A percentile compares a stretch with the other conserved stretches of the same genome.
phyloP scores from a whole-genome alignment of 169 alveolate genomes.

The Cryptosporidium parvum region DNA sequence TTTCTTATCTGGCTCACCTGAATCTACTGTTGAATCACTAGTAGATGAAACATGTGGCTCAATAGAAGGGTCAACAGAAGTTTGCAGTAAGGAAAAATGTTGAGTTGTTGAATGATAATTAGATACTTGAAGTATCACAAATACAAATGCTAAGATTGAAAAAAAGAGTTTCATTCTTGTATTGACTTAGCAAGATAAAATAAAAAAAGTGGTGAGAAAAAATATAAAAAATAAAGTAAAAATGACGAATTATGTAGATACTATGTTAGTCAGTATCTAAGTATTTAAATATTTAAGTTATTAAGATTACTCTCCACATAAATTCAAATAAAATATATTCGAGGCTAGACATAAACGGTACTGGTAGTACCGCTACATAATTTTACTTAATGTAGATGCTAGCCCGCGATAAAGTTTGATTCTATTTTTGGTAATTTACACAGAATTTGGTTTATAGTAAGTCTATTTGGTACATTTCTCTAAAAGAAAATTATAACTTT shows the following conservation, averaged over 20 bases:
- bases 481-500: too few species aligned
- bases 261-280: background rate
- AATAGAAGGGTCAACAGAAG: background rate
- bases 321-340: background rate
- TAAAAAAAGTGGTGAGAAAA: background rate
- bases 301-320: background rate
- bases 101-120: background rate
- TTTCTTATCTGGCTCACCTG: background rate
- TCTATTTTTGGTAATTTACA: too few species aligned
- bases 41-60: background rate
- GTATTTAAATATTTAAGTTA: background rate
- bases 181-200: background rate
- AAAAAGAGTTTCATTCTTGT: constrained; percentile 8
- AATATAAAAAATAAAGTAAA: background rate
- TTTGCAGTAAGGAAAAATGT: background rate
- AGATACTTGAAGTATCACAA: background rate
- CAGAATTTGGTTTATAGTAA: too few species aligned
- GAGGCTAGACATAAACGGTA: constrained; percentile 49
- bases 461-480: too few species aligned
- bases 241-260: background rate
- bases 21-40: background rate
- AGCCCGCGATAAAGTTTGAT: too few species aligned
- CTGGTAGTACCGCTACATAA: constrained; percentile 6
- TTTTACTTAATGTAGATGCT: too few species aligned
- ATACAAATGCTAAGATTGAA: background rate